These are phyloP conservation scores for Pseudogymnoascus sp. DNA, from an alignment of 2,329 filamentous ascomycete genomes.

Conservation along the genomic window DNA sequence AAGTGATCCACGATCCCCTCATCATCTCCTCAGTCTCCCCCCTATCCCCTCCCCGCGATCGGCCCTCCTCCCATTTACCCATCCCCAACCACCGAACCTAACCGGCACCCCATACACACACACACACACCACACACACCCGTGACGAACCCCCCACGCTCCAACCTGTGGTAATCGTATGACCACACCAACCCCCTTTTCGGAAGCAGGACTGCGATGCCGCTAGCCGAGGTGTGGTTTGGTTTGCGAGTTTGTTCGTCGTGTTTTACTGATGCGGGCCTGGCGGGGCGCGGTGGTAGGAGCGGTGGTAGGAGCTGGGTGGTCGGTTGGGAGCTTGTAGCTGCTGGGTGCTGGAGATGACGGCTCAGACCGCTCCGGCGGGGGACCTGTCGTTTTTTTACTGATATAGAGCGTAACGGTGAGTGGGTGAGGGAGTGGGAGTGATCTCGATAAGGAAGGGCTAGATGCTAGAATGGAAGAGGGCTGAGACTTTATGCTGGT, in stretches of 20 bases:
- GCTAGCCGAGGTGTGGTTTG: neutral
- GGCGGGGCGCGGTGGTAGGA: neutral
- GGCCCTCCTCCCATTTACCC: neutral
- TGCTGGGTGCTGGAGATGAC: no score
- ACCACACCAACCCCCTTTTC: neutral
- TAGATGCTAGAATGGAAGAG: neutral
- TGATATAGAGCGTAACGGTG: neutral
- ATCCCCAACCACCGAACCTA: neutral
- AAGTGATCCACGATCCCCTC: no score
- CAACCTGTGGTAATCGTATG: neutral
- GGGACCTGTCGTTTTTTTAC: neutral
- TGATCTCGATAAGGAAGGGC: neutral
- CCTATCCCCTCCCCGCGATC: neutral
- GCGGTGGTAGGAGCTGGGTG: neutral
- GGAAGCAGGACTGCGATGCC: neutral
- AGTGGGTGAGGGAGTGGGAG: neutral
- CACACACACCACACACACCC: neutral
- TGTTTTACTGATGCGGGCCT: neutral
- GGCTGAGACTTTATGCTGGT: neutral
- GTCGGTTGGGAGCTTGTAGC: neutral
- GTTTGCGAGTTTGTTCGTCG: neutral
- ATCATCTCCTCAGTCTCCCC: neutral
- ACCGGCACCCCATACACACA: neutral
- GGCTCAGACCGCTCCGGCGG: no score
- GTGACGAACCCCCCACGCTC: neutral